phyloP scores from a whole-genome alignment of 495 filamentous ascomycete species.

The Neurospora sp. region DNA sequence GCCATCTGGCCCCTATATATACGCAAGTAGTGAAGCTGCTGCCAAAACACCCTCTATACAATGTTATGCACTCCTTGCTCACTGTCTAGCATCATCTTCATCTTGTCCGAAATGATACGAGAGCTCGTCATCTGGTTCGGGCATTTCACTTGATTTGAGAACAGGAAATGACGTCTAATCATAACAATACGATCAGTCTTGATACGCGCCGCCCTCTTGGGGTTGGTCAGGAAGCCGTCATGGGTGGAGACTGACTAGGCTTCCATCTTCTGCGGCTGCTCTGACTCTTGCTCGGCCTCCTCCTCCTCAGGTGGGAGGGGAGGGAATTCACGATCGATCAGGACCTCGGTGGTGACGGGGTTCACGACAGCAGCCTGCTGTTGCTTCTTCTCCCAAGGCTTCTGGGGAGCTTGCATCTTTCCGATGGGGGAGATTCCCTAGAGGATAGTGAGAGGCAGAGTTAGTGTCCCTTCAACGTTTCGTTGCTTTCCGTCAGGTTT shows the following conservation, averaged over 20 bases:
- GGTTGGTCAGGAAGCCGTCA: background rate
- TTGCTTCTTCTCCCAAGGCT: constrained; percentile 28
- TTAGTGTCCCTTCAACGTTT: background rate
- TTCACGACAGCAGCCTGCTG: background rate
- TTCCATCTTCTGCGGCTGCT: background rate
- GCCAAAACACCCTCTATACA: background rate
- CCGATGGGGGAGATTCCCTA: constrained; percentile 23
- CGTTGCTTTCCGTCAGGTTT: background rate
- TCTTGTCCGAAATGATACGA: background rate
- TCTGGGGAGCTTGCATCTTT: constrained; percentile 22
- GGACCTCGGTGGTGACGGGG: background rate
- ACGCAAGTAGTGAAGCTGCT: background rate
- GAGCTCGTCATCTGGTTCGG: background rate
- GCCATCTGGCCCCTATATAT: background rate
- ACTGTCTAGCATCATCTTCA: background rate
- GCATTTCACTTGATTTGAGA: background rate
- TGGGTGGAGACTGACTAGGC: background rate
- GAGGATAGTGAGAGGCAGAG: background rate
- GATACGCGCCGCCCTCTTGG: background rate
- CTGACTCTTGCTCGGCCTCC: background rate
- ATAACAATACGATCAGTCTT: background rate
- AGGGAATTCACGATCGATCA: constrained; percentile 18
- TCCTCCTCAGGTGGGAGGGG: constrained; percentile 3
- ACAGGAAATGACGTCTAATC: background rate
- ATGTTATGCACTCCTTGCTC: background rate